Evolutionary conservation across 2,329 filamentous ascomycete genomes (phyloP).

Genomic region (Alternaria brassicae): DNA sequence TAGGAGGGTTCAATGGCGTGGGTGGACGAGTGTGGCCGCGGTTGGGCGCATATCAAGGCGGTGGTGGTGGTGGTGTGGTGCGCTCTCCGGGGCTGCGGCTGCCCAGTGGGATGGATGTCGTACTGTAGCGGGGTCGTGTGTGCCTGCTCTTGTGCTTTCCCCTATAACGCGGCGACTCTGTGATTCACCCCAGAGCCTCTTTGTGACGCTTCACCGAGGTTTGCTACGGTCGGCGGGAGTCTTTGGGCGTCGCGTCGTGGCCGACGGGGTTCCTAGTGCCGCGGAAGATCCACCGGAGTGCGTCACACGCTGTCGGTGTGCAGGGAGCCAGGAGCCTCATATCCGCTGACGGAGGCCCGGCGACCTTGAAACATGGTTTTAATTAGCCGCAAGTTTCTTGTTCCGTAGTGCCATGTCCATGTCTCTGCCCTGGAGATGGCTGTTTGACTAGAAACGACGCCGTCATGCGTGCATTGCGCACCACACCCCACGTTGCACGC

Average conservation of each 20-base stretch:
- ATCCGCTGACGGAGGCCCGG: constrained; percentile 8
- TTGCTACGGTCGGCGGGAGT: constrained; percentile 4
- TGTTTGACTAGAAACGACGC: background rate
- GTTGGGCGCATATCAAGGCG: constrained; percentile 39
- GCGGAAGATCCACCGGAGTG: constrained; percentile 39
- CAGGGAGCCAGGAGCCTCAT: constrained; percentile 14
- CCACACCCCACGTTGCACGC: background rate
- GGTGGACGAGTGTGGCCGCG: constrained; percentile 14
- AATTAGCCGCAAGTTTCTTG: constrained; percentile 6
- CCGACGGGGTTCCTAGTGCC: constrained; percentile 33
- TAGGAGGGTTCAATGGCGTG: constrained; percentile 26
- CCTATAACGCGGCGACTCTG: constrained; percentile 3
- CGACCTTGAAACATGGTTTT: constrained; percentile 15
- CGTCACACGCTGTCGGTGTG: constrained; percentile 18
- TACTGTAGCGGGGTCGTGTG: constrained; percentile 28
- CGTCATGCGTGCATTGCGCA: background rate
- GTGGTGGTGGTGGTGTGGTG: constrained; percentile 17
- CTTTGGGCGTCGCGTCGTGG: constrained; percentile 25
- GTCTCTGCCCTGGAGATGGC: background rate
- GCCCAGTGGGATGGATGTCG: constrained; percentile 29
- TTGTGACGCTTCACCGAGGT: constrained; percentile 4
- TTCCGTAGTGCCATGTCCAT: background rate
- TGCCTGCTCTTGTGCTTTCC: constrained; percentile 24
- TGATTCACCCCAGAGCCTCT: background rate
- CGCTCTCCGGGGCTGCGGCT: constrained; percentile 24